Evolutionary conservation across 2,329 filamentous ascomycete species (phyloP).

Genomic region (Fusarium concolor): DNA sequence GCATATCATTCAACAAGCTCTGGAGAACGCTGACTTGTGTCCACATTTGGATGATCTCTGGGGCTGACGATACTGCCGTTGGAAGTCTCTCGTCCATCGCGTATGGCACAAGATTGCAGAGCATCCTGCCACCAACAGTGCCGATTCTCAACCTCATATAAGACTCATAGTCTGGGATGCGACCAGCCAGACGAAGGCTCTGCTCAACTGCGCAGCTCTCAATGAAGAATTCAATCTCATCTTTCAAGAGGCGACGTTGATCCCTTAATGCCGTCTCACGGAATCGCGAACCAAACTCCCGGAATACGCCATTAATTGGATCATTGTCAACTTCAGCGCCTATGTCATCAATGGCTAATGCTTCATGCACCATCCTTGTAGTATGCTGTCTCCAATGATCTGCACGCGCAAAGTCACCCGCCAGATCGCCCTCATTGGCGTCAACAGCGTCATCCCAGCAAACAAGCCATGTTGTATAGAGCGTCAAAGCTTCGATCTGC

Average conservation of each 20-base stretch:
- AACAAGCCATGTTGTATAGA: slow-evolving; percentile 48
- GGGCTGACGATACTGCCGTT: slow-evolving; percentile 1
- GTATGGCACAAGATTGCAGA: slow-evolving; percentile 47
- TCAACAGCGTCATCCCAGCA: slow-evolving; percentile 52
- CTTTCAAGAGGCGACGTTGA: slow-evolving; percentile 36
- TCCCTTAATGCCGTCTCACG: neutral
- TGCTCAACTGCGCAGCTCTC: slow-evolving; percentile 47
- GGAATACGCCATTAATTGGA: slow-evolving; percentile 43
- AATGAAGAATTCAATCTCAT: slow-evolving; percentile 44
- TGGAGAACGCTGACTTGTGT: slow-evolving; percentile 43
- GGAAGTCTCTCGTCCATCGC: slow-evolving; percentile 32
- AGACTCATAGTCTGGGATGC: slow-evolving; percentile 43
- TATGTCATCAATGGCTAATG: slow-evolving; percentile 28
- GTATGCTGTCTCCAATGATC: slow-evolving; percentile 45
- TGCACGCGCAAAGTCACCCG: slow-evolving; percentile 43
- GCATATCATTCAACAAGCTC: slow-evolving; percentile 47
- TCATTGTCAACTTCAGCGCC: slow-evolving; percentile 11
- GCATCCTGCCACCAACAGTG: slow-evolving; percentile 43
- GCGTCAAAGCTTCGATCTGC: slow-evolving; percentile 38
- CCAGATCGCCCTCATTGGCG: slow-evolving; percentile 45
- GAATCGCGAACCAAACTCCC: slow-evolving; percentile 38
- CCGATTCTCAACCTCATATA: slow-evolving; percentile 48
- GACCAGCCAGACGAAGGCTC: slow-evolving; percentile 38
- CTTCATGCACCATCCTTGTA: slow-evolving; percentile 25
- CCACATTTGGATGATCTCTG: slow-evolving; percentile 32